Evolutionary conservation across 495 filamentous ascomycete genomes (phyloP).

Genomic region (Xylaria telfairii): DNA sequence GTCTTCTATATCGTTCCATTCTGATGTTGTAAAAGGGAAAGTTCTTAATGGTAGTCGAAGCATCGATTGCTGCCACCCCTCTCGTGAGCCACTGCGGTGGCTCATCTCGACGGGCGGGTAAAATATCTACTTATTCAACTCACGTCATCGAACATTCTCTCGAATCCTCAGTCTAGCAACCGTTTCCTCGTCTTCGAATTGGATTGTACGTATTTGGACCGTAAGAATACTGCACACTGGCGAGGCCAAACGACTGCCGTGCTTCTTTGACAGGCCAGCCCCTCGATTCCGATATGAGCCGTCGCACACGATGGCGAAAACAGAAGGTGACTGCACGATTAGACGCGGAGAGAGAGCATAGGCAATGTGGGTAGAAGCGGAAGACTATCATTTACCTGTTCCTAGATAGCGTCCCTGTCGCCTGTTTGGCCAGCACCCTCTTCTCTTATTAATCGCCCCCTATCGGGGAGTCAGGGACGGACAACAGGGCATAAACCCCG

Average conservation of each 20-base stretch:
- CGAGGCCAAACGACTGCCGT: slow-evolving; percentile 35
- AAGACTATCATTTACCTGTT: slow-evolving; percentile 12
- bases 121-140: slow-evolving; percentile 25
- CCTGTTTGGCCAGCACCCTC: slow-evolving; percentile 11
- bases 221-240: slow-evolving; percentile 25
- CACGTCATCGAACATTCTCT: slow-evolving; percentile 21
- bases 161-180: slow-evolving; percentile 26
- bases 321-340: slow-evolving; percentile 35
- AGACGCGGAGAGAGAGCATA: slow-evolving; percentile 35
- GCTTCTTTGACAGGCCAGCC: slow-evolving; percentile 31
- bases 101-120: slow-evolving; percentile 29
- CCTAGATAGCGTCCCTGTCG: slow-evolving; percentile 21
- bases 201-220: slow-evolving; percentile 39
- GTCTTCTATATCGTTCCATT: not conserved
- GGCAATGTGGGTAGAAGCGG: slow-evolving; percentile 20
- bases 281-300: slow-evolving; percentile 43
- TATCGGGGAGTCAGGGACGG: slow-evolving; percentile 4
- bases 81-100: slow-evolving; percentile 14
- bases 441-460: slow-evolving; percentile 5
- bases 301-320: slow-evolving; percentile 38
- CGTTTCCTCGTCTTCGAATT: slow-evolving; percentile 30
- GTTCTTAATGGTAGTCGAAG: slow-evolving; percentile 25
- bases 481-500: slow-evolving; percentile 16
- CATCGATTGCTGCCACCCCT: slow-evolving; percentile 28
- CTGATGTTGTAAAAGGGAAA: slow-evolving; percentile 38